Evolutionary conservation across 345 rosid genomes (phyloP).

Genomic region (Hirschfeldia incana): DNA sequence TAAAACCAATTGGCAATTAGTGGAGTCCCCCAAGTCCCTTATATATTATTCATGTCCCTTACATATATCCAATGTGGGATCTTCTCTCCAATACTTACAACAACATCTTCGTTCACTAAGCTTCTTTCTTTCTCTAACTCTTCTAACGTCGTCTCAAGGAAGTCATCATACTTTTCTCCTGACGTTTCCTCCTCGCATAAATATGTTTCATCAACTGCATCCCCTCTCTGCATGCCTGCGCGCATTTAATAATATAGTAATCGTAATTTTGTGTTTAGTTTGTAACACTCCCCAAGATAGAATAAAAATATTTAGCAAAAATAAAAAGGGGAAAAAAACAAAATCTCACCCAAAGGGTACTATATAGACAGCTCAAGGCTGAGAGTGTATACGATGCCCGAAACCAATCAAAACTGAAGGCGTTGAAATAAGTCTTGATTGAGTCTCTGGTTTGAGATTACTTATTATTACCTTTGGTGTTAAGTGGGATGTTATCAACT

Average conservation of each 20-base stretch:
- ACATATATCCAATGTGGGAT: too few relatives aligned
- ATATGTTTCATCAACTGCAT: slow-evolving; percentile 18
- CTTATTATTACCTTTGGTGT: slow-evolving; percentile 42
- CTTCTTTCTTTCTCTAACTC: slow-evolving; percentile 29
- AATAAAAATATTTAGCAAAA: too few relatives aligned
- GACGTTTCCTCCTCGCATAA: slow-evolving; percentile 24
- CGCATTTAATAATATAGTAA: too few relatives aligned
- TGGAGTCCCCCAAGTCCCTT: too few relatives aligned
- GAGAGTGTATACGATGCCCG: slow-evolving; percentile 23
- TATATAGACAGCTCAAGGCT: slow-evolving; percentile 29
- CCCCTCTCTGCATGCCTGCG: slow-evolving; percentile 30
- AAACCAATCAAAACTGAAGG: slow-evolving; percentile 43
- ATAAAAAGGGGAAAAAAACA: too few relatives aligned
- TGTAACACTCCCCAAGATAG: too few relatives aligned
- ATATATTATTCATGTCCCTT: too few relatives aligned
- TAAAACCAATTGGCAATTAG: too few relatives aligned
- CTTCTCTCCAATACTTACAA: too few relatives aligned
- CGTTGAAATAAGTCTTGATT: slow-evolving; percentile 27
- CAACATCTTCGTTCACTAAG: slow-evolving; percentile 8
- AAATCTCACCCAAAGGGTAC: slow-evolving; percentile 35
- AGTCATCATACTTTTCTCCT: slow-evolving; percentile 15
- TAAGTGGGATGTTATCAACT: slow-evolving; percentile 42
- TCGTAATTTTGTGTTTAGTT: too few relatives aligned
- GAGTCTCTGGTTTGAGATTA: slow-evolving; percentile 22
- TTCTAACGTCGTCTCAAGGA: slow-evolving; percentile 30